A percentile compares a stretch with the other conserved stretches of the same genome.
phyloP scores from a whole-genome alignment of 2,329 filamentous ascomycete species.

The Myriosclerotinia duriaeana region DNA sequence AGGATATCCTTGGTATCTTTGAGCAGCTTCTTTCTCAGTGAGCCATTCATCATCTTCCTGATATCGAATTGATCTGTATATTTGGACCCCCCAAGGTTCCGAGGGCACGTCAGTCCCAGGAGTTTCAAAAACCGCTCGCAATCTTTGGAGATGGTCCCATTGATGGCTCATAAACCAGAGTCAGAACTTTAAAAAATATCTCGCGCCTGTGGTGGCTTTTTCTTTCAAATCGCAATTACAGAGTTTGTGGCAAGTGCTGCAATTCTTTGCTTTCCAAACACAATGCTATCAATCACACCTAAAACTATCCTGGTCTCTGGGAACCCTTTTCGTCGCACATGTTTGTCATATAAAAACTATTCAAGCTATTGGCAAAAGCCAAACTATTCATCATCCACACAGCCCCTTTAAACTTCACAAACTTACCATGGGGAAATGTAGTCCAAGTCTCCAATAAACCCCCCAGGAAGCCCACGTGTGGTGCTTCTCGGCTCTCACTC shows the following conservation, averaged over 20 bases:
- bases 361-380: neutral
- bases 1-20: neutral
- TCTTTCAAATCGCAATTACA: too few relatives aligned
- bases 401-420: neutral
- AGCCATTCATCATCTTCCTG: neutral
- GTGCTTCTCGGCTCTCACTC: conserved; percentile 2
- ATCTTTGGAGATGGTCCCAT: neutral
- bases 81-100: neutral
- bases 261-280: neutral
- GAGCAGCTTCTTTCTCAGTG: neutral
- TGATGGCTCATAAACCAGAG: neutral
- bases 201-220: neutral
- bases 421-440: neutral
- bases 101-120: neutral
- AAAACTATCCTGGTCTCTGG: neutral
- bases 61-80: neutral
- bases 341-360: neutral
- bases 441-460: conserved; percentile 3
- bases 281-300: neutral
- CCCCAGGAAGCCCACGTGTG: neutral
- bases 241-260: neutral
- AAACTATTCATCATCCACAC: neutral
- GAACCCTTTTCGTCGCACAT: conserved; percentile 5
- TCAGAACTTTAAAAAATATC: neutral
- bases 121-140: too few relatives aligned